phyloP scores from a whole-genome alignment of 768 basidiomycete species.

The Rhodotorula graminis region DNA sequence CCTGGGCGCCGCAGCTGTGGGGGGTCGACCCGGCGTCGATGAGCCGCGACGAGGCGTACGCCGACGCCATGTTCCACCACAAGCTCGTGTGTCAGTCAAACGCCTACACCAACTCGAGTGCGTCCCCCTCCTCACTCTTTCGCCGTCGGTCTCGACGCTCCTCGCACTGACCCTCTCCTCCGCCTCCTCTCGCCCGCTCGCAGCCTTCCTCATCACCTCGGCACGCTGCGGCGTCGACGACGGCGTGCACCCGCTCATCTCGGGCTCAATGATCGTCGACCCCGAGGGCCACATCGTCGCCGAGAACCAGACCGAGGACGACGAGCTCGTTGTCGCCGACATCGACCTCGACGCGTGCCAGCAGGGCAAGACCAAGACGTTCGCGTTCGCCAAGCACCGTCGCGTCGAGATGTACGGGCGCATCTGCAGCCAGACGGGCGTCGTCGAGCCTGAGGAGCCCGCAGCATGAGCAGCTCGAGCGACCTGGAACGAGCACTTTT shows the following conservation, averaged over 20 bases:
- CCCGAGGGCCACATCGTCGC: constrained; percentile 46
- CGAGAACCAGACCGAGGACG: constrained; percentile 45
- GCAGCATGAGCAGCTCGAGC: not conserved
- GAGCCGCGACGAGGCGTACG: constrained; percentile 42
- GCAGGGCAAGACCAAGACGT: constrained; percentile 46
- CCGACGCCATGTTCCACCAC: constrained; percentile 47
- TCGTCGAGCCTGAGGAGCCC: constrained; percentile 38
- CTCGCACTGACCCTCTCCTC: too few species aligned
- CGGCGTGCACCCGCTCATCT: constrained; percentile 44
- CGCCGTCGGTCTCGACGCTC: not conserved
- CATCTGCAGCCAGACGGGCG: constrained; percentile 42
- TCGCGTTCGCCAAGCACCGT: constrained; percentile 45
- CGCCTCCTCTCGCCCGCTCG: not conserved
- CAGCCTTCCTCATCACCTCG: constrained; percentile 45
- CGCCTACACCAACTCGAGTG: constrained; percentile 46
- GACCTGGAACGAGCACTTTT: too few species aligned
- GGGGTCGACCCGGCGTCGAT: constrained; percentile 44
- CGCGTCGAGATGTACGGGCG: constrained; percentile 44
- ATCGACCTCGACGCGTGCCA: constrained; percentile 46
- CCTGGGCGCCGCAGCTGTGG: constrained; percentile 46
- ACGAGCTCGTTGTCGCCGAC: constrained; percentile 44
- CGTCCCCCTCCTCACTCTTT: not conserved
- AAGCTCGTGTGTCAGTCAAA: constrained; percentile 46
- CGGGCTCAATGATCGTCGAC: constrained; percentile 45
- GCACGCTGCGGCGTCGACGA: constrained; percentile 45